Evolutionary conservation across 116 monocot genomes (phyloP).

Genomic region (Phalaenopsis hybrid): DNA sequence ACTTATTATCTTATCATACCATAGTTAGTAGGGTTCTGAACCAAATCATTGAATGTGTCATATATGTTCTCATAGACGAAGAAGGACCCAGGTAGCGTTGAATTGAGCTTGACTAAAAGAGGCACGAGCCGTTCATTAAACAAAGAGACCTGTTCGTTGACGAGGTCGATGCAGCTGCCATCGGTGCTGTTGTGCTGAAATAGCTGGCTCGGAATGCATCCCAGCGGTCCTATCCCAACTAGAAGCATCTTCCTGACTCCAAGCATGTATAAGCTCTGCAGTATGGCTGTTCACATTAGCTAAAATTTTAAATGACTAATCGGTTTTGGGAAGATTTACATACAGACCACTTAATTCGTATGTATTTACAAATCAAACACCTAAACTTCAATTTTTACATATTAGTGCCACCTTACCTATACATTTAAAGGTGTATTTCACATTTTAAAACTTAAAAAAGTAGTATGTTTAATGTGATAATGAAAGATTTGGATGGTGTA

Average conservation of each 20-base stretch:
- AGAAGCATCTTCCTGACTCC: conserved; percentile 59
- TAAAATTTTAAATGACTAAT: too few species aligned
- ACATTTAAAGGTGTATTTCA: too few species aligned
- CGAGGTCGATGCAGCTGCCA: conserved; percentile 28
- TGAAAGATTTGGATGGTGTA: too few species aligned
- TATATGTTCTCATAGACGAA: conserved; percentile 50
- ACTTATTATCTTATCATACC: conserved; percentile 39
- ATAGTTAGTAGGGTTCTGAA: conserved; percentile 29
- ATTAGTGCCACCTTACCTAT: too few species aligned
- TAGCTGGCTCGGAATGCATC: conserved; percentile 63
- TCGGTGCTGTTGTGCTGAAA: conserved; percentile 19
- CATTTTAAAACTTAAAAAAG: too few species aligned
- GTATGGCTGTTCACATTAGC: too few species aligned
- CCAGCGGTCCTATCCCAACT: conserved; percentile 48
- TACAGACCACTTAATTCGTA: too few species aligned
- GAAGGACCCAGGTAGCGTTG: conserved; percentile 37
- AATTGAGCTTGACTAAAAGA: conserved; percentile 24
- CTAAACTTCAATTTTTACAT: too few species aligned
- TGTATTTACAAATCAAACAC: too few species aligned
- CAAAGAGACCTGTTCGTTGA: conserved; percentile 26
- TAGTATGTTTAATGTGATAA: too few species aligned
- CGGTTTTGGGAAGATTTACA: too few species aligned
- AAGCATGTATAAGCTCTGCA: conserved; percentile 34
- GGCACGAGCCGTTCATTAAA: conserved; percentile 36
- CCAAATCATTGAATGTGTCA: conserved; percentile 28